A percentile compares a stretch with the other conserved stretches of the same genome.
phyloP scores from a whole-genome alignment of 2,329 filamentous ascomycete genomes.

The Trichoderma simmonsii region DNA sequence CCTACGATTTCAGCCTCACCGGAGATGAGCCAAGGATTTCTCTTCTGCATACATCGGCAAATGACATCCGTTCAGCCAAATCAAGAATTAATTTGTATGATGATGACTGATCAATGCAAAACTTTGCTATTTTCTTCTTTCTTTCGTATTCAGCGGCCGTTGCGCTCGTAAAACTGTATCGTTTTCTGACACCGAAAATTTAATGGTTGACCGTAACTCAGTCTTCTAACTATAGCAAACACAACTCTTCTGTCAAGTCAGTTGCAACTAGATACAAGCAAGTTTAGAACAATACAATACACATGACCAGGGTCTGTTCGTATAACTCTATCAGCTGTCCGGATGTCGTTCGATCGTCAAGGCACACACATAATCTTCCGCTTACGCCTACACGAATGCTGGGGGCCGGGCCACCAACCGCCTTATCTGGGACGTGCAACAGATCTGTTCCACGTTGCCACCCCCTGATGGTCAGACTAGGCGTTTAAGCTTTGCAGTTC shows the following conservation, averaged over 20 bases:
- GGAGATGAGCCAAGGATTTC: neutral
- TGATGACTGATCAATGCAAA: neutral
- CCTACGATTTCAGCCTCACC: neutral
- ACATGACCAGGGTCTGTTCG: neutral
- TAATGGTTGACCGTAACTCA: neutral
- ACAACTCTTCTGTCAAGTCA: neutral
- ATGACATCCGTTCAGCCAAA: neutral
- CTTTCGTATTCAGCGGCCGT: neutral
- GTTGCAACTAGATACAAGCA: neutral
- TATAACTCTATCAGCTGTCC: neutral
- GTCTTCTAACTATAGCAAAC: neutral
- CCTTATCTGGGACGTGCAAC: neutral
- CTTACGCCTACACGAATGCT: neutral
- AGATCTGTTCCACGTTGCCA: neutral
- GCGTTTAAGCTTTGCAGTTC: neutral
- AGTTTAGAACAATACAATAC: neutral
- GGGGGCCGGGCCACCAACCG: neutral
- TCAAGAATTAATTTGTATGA: neutral
- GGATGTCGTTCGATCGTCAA: neutral
- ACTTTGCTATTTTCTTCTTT: neutral
- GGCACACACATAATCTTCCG: neutral
- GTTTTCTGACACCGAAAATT: neutral
- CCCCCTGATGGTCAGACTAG: neutral
- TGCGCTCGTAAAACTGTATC: neutral
- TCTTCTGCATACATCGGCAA: neutral